Evolutionary conservation across 2,329 filamentous ascomycete genomes (phyloP).

Genomic region (Teratosphaeria gauchensis): DNA sequence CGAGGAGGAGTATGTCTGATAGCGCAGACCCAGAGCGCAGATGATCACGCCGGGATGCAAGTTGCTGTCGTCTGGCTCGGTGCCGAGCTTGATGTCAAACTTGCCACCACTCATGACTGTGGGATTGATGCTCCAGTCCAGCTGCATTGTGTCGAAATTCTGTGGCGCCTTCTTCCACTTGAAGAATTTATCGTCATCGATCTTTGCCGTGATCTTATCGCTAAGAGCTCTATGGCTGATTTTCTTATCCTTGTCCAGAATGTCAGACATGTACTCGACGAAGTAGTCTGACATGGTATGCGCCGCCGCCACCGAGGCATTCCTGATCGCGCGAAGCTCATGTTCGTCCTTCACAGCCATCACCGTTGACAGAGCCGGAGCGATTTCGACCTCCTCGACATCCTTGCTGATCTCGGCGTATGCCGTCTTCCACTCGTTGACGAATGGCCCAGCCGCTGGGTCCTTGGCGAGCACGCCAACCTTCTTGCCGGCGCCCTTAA

Average conservation of each 20-base stretch:
- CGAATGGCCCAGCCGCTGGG: slow-evolving; percentile 73
- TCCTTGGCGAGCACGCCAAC: slow-evolving; percentile 81
- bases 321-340: slow-evolving; percentile 87
- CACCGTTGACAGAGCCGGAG: slow-evolving; percentile 69
- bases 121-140: slow-evolving; percentile 90
- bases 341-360: slow-evolving; percentile 92
- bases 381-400: slow-evolving; percentile 78
- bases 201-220: slow-evolving; percentile 81
- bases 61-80: slow-evolving; percentile 67
- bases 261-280: slow-evolving; percentile 93
- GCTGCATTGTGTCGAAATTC: slow-evolving; percentile 77
- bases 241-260: slow-evolving; percentile 94
- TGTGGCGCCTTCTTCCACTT: slow-evolving; percentile 72
- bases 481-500: slow-evolving; percentile 86
- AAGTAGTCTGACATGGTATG: slow-evolving; percentile 94
- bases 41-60: slow-evolving; percentile 91
- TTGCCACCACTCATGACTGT: slow-evolving; percentile 90
- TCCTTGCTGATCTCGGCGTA: slow-evolving; percentile 73
- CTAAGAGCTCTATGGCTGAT: slow-evolving; percentile 80
- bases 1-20: slow-evolving; percentile 89
- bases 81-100: slow-evolving; percentile 77
- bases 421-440: slow-evolving; percentile 89
- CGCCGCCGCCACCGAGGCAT: slow-evolving; percentile 86
- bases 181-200: slow-evolving; percentile 92
- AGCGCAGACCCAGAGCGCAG: slow-evolving; percentile 80